Base-by-base conservation (phyloP, 2,329 filamentous ascomycete genomes). In the Cordyceps javanica region DNA sequence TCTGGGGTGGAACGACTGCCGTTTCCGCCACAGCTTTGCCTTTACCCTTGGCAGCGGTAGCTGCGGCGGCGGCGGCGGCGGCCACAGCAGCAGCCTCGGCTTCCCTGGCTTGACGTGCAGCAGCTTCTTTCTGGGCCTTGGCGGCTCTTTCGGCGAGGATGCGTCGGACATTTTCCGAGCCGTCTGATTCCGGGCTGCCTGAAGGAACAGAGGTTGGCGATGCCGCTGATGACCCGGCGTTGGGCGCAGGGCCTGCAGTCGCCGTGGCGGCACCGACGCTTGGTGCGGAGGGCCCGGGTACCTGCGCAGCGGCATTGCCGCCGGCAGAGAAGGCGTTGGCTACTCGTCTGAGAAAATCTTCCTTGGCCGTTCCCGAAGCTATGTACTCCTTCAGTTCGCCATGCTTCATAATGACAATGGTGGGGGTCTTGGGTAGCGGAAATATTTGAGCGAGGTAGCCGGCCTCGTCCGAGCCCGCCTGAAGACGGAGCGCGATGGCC, bases 361-460 rank as follows among this genome's bases (percentile, higher is more conserved):
- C 81, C 66, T 82, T 86, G 14, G 76, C 72, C 9, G 82, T 79
- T 9, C 86, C 87, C 1, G 83, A 75, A 38, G 84, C 78, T 10
- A 96, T 79, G 68, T 92, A 91, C 69, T 93, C 87, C 66, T 88
- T 86, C 14, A 96, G 75, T 61, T 89, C 82, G 9, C 88, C 90
- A 71, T 91, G 88, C 67, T 86, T 84, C 64, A 96, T 92, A 21
- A 95, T 77, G 16, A 96, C 81, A 9, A 96, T 73, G 1, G 88
- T 88, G 0, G 93, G 92, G n/a, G 85, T 84, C 63, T 84, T 84
- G 1, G 83, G 81, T n/a, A 96, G 76, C 0, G 90, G 89, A 65
- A 90, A 95, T 66, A 96, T 89, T 46, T 90, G 89, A 10, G 86
- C 82, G 14, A 97, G 77, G 66, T 91, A 95, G 6, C 82, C 85